Conservation (phyloP, 176 grass and related monocot genomes). For the Pontederia paniculata region DNA sequence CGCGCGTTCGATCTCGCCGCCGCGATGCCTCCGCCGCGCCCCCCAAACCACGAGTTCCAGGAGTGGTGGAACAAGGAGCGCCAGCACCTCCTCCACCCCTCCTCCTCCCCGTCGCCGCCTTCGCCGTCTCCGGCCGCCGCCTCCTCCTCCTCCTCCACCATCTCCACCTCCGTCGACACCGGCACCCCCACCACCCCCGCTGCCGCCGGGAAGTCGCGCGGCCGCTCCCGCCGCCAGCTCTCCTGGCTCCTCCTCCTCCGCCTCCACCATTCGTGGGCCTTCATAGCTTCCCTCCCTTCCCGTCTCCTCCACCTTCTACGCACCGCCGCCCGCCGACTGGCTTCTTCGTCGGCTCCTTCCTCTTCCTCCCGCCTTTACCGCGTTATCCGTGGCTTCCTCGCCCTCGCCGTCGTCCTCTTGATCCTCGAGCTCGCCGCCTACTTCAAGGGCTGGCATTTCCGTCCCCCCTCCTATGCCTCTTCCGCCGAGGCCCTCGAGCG, state of each 20-base stretch:
- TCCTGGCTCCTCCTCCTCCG: conserved; percentile 19
- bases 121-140: neutral
- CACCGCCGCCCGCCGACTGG: conserved; percentile 10
- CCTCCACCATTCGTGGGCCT: conserved; percentile 1
- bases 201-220: conserved; percentile 10
- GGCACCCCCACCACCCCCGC: conserved; percentile 1
- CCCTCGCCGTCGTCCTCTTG: conserved; percentile 15
- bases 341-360: neutral
- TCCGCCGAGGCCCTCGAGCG: conserved; percentile 17
- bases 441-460: conserved; percentile 23
- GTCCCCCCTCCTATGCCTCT: conserved; percentile 21
- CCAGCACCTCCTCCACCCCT: conserved; percentile 13
- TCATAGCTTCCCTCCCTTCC: conserved; percentile 7
- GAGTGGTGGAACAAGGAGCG: conserved; percentile 31
- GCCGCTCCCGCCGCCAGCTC: conserved; percentile 3
- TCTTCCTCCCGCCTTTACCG: conserved; percentile 17
- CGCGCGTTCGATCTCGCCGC: conserved; percentile 12
- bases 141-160: too few relatives aligned
- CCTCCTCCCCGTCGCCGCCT: neutral
- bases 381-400: conserved; percentile 20
- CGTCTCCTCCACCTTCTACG: conserved; percentile 14
- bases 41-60: conserved; percentile 25
- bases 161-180: neutral
- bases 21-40: conserved; percentile 13
- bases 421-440: conserved; percentile 21